phyloP scores from a whole-genome alignment of 345 rosid species.

The Camelina sativa region DNA sequence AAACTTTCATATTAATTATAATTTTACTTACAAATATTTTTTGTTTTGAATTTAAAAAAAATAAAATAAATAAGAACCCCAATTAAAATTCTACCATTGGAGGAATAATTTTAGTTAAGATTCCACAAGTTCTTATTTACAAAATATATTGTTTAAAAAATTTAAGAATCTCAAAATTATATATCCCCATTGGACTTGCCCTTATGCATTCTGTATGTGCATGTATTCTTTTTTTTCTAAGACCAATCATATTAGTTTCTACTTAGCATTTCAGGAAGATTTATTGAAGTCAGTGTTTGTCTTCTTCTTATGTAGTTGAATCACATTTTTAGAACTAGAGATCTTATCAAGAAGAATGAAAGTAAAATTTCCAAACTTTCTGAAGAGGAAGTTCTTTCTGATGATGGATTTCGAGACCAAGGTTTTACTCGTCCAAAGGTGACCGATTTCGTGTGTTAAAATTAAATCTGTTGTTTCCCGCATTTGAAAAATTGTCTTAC shows the following conservation, averaged over 20 bases:
- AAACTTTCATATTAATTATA: too few species aligned
- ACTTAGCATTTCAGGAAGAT: not conserved
- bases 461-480: constrained; percentile 2
- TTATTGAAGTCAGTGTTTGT: constrained; percentile 39
- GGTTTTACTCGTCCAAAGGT: constrained; percentile 99
- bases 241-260: not conserved
- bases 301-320: constrained; percentile 64
- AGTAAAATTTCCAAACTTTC: constrained; percentile 64
- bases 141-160: too few species aligned
- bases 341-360: constrained; percentile 76
- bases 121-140: too few species aligned
- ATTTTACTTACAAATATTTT: too few species aligned
- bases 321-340: constrained; percentile 77
- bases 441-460: not conserved
- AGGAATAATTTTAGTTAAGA: too few species aligned
- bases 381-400: constrained; percentile 55
- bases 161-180: too few species aligned
- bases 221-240: constrained; percentile 3
- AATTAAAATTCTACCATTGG: too few species aligned
- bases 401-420: constrained; percentile 71
- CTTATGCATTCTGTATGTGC: constrained; percentile 76
- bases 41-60: too few species aligned
- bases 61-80: too few species aligned
- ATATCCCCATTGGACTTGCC: too few species aligned
- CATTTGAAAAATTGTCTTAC: constrained; percentile 13